Evolutionary conservation across 768 basidiomycete species (phyloP).

Genomic region (Boletus rubroflammeus): DNA sequence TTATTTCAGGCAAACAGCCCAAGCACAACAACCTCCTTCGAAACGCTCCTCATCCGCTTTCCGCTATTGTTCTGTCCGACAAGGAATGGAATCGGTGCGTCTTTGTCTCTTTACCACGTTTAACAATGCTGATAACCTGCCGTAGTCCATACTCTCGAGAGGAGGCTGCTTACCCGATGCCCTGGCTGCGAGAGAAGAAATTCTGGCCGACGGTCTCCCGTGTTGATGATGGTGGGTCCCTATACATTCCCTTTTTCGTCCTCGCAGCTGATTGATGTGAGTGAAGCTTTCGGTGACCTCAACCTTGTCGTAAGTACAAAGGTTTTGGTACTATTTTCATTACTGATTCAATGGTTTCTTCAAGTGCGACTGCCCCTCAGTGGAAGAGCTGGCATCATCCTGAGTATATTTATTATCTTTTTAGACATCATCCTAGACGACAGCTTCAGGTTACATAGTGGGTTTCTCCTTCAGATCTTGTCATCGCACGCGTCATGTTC

Average conservation of each 20-base stretch:
- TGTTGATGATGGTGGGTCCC: slow-evolving; percentile 84
- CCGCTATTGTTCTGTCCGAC: slow-evolving; percentile 66
- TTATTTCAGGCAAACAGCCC: slow-evolving; percentile 83
- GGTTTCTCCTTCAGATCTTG: slow-evolving; percentile 49
- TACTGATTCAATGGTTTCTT: slow-evolving; percentile 6
- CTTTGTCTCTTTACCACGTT: not conserved
- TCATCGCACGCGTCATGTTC: slow-evolving; percentile 47
- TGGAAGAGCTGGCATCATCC: slow-evolving; percentile 64
- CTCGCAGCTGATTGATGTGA: slow-evolving; percentile 5
- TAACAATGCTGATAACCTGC: slow-evolving; percentile 3
- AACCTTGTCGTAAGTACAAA: slow-evolving; percentile 74
- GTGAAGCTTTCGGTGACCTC: slow-evolving; percentile 83
- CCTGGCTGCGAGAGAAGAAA: slow-evolving; percentile 82
- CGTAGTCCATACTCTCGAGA: slow-evolving; percentile 86
- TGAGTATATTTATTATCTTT: slow-evolving; percentile 14
- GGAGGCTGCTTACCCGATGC: slow-evolving; percentile 85
- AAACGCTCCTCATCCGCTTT: slow-evolving; percentile 91
- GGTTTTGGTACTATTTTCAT: slow-evolving; percentile 1
- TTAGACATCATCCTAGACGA: slow-evolving; percentile 24
- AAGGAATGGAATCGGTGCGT: slow-evolving; percentile 82
- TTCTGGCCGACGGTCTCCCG: slow-evolving; percentile 96
- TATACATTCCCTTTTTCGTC: not conserved
- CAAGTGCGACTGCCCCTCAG: slow-evolving; percentile 83
- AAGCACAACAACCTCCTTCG: slow-evolving; percentile 88
- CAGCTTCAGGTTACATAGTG: slow-evolving; percentile 27